phyloP scores from a whole-genome alignment of 2,329 filamentous ascomycete species.

The Penicillium hesseltinei region DNA sequence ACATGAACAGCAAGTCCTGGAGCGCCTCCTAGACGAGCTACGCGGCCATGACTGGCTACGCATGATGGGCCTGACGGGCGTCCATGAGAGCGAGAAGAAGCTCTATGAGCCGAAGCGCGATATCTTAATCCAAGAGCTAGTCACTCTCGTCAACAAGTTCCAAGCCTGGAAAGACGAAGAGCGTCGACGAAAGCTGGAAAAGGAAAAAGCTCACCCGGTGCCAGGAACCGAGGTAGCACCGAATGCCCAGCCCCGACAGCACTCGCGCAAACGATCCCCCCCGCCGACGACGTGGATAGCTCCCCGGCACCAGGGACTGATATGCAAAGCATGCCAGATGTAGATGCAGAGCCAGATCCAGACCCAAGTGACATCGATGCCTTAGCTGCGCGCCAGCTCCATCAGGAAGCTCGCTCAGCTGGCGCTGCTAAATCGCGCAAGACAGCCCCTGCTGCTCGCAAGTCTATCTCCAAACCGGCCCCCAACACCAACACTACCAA shows the following conservation, averaged over 20 bases:
- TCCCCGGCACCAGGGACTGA: slow-evolving; percentile 39
- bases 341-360: slow-evolving; percentile 31
- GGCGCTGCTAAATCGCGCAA: slow-evolving; percentile 44
- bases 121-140: slow-evolving; percentile 80
- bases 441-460: slow-evolving; percentile 16
- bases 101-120: slow-evolving; percentile 81
- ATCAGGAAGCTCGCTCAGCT: slow-evolving; percentile 65
- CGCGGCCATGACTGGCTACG: slow-evolving; percentile 91
- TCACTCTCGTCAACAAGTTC: slow-evolving; percentile 82
- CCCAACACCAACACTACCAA: slow-evolving; percentile 9
- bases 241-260: not conserved
- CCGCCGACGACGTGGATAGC: slow-evolving; percentile 48
- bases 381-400: slow-evolving; percentile 70
- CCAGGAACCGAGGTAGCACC: slow-evolving; percentile 11
- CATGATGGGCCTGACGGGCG: slow-evolving; percentile 80
- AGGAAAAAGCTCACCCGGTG: slow-evolving; percentile 53
- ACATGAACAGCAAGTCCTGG: slow-evolving; percentile 61
- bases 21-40: slow-evolving; percentile 72
- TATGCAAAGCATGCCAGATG: slow-evolving; percentile 26
- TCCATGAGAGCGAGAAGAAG: slow-evolving; percentile 83
- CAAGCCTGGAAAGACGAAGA: slow-evolving; percentile 85
- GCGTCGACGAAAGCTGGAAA: slow-evolving; percentile 74
- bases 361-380: slow-evolving; percentile 70
- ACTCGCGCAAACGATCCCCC: slow-evolving; percentile 16
- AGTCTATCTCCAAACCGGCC: slow-evolving; percentile 8